A percentile compares a stretch with the other conserved stretches of the same genome.
Evolutionary conservation across 2,329 filamentous ascomycete genomes (phyloP).

Genomic region (Hymenoscyphus fructigenus): DNA sequence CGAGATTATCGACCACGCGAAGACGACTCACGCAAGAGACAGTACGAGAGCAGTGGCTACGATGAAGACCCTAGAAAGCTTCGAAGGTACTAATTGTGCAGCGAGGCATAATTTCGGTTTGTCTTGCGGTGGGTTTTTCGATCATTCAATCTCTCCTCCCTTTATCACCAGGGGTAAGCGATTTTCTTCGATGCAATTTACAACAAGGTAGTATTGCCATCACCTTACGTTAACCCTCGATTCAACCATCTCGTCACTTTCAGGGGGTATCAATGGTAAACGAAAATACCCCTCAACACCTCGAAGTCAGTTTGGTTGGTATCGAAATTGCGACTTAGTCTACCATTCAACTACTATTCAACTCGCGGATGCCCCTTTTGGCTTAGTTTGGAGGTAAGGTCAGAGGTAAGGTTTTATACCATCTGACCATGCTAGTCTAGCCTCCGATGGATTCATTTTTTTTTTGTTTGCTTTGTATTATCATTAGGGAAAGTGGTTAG

Average conservation of each 20-base stretch:
- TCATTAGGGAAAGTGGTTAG: constrained; percentile 20
- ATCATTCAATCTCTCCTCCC: constrained; percentile 39
- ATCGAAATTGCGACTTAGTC: constrained; percentile 3
- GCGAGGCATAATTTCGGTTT: constrained; percentile 31
- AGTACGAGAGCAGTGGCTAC: constrained; percentile 63
- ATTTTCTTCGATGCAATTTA: constrained; percentile 31
- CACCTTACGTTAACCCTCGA: constrained; percentile 10
- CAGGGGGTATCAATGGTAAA: neutral
- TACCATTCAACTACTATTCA: constrained; percentile 5
- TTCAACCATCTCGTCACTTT: neutral
- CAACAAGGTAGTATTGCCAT: constrained; percentile 36
- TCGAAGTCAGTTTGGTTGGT: neutral
- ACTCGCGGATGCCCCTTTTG: constrained; percentile 9
- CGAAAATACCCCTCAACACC: neutral
- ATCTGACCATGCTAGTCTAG: constrained; percentile 34
- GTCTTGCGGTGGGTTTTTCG: constrained; percentile 51
- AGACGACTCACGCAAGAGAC: constrained; percentile 52
- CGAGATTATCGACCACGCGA: constrained; percentile 46
- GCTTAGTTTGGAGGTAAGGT: constrained; percentile 49
- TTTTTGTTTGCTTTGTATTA: constrained; percentile 34
- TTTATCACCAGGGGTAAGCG: constrained; percentile 41
- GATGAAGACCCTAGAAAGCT: constrained; percentile 76
- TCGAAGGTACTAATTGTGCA: constrained; percentile 57
- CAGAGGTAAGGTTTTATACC: constrained; percentile 50
- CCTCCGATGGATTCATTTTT: constrained; percentile 20